phyloP scores from a whole-genome alignment of 2,329 filamentous ascomycete species.

The Cladorrhinum sp. region DNA sequence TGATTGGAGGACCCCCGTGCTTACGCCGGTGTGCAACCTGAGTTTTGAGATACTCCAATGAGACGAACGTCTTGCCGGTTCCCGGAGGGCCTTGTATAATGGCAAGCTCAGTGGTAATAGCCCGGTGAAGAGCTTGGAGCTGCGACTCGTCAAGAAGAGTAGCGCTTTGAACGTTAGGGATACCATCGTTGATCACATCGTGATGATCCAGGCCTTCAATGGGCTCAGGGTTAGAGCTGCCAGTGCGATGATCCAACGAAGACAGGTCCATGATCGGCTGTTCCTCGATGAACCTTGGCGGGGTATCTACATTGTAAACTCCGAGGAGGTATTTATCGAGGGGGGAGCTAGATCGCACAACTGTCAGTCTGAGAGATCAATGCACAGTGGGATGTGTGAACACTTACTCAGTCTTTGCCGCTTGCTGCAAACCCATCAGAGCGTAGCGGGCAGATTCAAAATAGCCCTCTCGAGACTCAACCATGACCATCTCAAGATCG shows the following conservation, averaged over 20 bases:
- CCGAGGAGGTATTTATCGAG: constrained; percentile 60
- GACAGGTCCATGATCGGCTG: constrained; percentile 34
- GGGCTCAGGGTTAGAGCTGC: constrained; percentile 18
- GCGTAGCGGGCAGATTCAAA: constrained; percentile 75
- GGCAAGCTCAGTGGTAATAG: constrained; percentile 68
- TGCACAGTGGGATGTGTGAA: constrained; percentile 26
- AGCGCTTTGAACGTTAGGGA: constrained; percentile 27
- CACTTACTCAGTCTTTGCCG: constrained; percentile 42
- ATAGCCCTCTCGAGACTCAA: constrained; percentile 71
- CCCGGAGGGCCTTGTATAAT: constrained; percentile 81
- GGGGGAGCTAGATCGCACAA: constrained; percentile 44
- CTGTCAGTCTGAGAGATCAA: not conserved
- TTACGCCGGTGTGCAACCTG: constrained; percentile 59
- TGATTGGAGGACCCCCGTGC: constrained; percentile 57
- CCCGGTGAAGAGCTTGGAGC: constrained; percentile 61
- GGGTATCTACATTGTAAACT: constrained; percentile 35
- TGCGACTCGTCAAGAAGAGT: constrained; percentile 67
- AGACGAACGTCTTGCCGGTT: constrained; percentile 76
- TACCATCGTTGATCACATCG: constrained; percentile 19
- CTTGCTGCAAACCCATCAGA: constrained; percentile 67
- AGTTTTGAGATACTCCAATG: constrained; percentile 65
- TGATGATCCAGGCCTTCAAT: constrained; percentile 17
- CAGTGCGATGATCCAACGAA: constrained; percentile 30
- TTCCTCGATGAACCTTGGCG: constrained; percentile 32
- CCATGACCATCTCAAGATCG: constrained; percentile 68